Base-by-base conservation (phyloP, 176 grass and related monocot species). In the Hyparrhenia diplandra region DNA sequence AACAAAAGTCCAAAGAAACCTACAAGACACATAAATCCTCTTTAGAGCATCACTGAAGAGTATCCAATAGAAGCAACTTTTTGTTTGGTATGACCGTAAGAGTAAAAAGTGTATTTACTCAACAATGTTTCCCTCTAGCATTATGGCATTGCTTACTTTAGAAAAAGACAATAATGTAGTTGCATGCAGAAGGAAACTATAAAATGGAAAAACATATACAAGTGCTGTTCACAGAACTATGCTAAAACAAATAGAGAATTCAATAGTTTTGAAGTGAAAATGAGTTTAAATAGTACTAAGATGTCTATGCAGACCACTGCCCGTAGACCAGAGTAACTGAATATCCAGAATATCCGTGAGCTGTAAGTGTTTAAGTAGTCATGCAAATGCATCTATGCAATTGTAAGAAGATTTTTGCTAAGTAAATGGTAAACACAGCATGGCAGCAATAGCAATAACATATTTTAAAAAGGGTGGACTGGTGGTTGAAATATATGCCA, bases 1-100 rank as follows among this genome's bases (percentile, higher is more conserved):
- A 71, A 98, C 88, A 46, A 98, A n/a, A 92, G 79, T 98, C 95
- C 71, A 98, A 80, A 81, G 95, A 98, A 90, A 98, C 92, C 95
- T 98, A 80, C 37, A 87, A 91, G 36, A 67, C 35, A 84, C 21
- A 82, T 40, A 73, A 31, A 37, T 64, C 77, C 29, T n/a, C 6
- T 51, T 46, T 29, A 87, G 10, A 74, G 58, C 18, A 69, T 29
- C 63, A 47, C 71, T 61, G 18, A 67, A 55, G 75, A 49, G 28
- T 49, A 78, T 31, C 9, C n/a, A 46, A 21, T 21, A 18, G 18
- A 84, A 55, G 31, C 23, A 41, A 13, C 58, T 28, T 20, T 52
- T 67, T 2, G 2, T 46, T 23, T 57, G 55, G 25, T 55, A 58
- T 10, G 2, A 72, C 21, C 21, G 13, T 63, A 64, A 51, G 76